These are phyloP conservation scores for Dendrobium catenatum DNA, from an alignment of 106 monocot genomes.

Conservation along the genomic window DNA sequence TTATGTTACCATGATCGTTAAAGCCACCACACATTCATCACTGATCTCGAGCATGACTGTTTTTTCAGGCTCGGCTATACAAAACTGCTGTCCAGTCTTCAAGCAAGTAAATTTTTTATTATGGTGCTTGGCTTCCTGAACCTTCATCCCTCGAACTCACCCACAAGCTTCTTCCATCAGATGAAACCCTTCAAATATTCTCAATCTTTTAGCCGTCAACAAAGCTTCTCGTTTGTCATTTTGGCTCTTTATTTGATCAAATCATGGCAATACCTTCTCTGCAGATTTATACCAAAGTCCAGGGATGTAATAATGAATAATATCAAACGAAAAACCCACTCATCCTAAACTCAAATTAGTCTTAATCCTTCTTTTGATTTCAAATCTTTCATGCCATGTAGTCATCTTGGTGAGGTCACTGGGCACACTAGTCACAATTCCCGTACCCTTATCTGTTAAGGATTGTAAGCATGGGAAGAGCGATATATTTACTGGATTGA, in stretches of 20 bases:
- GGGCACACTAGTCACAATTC: slow-evolving; percentile 93
- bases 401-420: slow-evolving; percentile 80
- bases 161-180: slow-evolving; percentile 83
- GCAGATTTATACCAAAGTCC: slow-evolving; percentile 89
- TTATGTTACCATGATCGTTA: too few relatives aligned
- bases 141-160: slow-evolving; percentile 70
- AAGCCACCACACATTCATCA: too few relatives aligned
- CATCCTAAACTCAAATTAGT: slow-evolving; percentile 76
- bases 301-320: slow-evolving; percentile 83
- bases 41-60: slow-evolving; percentile 81
- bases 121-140: slow-evolving; percentile 87
- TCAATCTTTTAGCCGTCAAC: slow-evolving; percentile 82
- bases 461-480: slow-evolving; percentile 94
- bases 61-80: slow-evolving; percentile 90
- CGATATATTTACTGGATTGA: slow-evolving; percentile 65
- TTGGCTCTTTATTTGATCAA: slow-evolving; percentile 87
- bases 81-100: slow-evolving; percentile 63
- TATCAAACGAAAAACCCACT: slow-evolving; percentile 89
- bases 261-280: slow-evolving; percentile 79
- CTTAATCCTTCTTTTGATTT: slow-evolving; percentile 71
- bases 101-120: slow-evolving; percentile 53
- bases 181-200: slow-evolving; percentile 93
- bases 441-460: slow-evolving; percentile 89
- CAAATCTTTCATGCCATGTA: slow-evolving; percentile 89
- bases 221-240: slow-evolving; percentile 95